These are phyloP conservation scores for Parathielavia appendiculata DNA, from an alignment of 495 filamentous ascomycete species.

Conservation along the genomic window DNA sequence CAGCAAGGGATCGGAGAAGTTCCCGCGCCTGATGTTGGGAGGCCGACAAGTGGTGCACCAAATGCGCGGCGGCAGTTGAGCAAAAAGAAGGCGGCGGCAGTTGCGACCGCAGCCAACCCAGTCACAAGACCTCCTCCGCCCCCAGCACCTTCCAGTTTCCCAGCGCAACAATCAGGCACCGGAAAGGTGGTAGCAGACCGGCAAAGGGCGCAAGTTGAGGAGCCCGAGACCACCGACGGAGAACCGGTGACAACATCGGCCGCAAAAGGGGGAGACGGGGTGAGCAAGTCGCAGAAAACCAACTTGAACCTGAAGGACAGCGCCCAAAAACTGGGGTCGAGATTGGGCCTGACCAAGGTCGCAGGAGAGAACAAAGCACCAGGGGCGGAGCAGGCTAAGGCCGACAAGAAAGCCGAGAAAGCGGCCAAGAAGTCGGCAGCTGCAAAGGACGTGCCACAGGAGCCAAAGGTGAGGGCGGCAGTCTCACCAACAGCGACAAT, in stretches of 20 bases:
- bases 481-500: neutral
- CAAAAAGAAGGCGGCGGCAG: neutral
- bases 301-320: neutral
- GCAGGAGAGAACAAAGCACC: neutral
- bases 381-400: neutral
- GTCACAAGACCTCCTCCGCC: neutral
- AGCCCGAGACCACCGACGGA: neutral
- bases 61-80: no score
- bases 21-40: neutral
- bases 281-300: neutral
- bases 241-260: neutral
- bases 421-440: constrained; percentile 2
- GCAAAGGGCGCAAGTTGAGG: neutral
- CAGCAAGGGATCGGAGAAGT: neutral
- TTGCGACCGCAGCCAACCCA: neutral
- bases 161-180: neutral
- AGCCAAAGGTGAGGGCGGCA: neutral
- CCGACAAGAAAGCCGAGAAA: neutral
- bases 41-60: no score
- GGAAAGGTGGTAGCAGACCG: neutral
- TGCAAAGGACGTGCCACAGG: neutral
- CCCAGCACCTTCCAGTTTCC: neutral
- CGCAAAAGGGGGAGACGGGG: neutral
- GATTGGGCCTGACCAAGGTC: neutral
- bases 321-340: neutral